A percentile compares a stretch with the other conserved stretches of the same genome.
These are phyloP conservation scores for Pyrrhoderma lamaoense DNA, from an alignment of 1,284 basidiomycete genomes.

Conservation along the genomic window DNA sequence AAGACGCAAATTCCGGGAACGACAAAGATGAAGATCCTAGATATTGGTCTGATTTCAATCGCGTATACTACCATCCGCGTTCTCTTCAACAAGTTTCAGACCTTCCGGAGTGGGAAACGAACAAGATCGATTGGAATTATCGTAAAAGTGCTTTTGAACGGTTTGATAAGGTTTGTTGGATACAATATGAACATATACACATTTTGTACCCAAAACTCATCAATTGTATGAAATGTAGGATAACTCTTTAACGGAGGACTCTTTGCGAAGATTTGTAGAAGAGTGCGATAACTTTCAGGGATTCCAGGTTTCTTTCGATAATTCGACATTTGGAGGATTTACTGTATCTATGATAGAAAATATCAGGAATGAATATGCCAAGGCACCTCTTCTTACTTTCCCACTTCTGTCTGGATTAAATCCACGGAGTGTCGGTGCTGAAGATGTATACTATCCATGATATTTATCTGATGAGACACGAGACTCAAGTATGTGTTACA, in stretches of 20 bases:
- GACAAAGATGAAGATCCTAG: constrained; percentile 28
- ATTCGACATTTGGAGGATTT: constrained; percentile 57
- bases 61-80: constrained; percentile 58
- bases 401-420: constrained; percentile 45
- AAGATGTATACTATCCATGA: constrained; percentile 34
- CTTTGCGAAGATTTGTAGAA: constrained; percentile 59
- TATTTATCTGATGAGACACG: neutral
- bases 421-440: constrained; percentile 29
- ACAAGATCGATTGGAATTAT: constrained; percentile 48
- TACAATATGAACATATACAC: neutral
- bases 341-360: constrained; percentile 45
- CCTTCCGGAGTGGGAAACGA: constrained; percentile 42
- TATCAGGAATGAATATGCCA: constrained; percentile 59
- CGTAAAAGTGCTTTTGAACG: constrained; percentile 45
- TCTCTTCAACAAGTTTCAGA: constrained; percentile 59
- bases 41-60: constrained; percentile 75
- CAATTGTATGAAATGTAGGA: constrained; percentile 32
- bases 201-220: neutral
- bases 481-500: constrained; percentile 16
- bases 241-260: constrained; percentile 53
- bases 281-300: constrained; percentile 74
- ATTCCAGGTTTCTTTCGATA: constrained; percentile 59
- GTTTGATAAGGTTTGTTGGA: constrained; percentile 43
- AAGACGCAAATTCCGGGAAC: constrained; percentile 20
- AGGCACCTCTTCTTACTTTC: constrained; percentile 47